A percentile compares a stretch with the other conserved stretches of the same genome.
Conservation (phyloP, 2,329 filamentous ascomycete genomes). For the Aschersonia sp. region DNA sequence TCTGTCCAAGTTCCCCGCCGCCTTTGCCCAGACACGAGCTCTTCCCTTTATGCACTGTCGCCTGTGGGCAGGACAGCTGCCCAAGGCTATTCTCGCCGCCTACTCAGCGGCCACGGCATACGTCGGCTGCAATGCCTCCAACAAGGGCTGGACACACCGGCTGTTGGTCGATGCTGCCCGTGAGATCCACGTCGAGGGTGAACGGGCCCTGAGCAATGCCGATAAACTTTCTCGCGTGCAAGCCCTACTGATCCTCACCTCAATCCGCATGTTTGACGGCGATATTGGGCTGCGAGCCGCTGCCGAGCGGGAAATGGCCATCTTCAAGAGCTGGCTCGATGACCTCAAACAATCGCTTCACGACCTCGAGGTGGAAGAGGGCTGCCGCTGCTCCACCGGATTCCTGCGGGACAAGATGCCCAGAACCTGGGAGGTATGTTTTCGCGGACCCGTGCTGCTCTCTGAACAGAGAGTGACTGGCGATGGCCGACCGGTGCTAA, state of each 20-base stretch:
- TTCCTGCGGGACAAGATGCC: conserved; percentile 16
- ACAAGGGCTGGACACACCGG: conserved; percentile 23
- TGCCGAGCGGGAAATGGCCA: conserved; percentile 22
- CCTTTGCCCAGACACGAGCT: conserved; percentile 19
- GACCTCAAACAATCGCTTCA: conserved; percentile 18
- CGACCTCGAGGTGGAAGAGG: conserved; percentile 17
- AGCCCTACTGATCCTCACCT: conserved; percentile 25
- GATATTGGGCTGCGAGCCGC: conserved; percentile 24
- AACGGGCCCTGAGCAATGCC: conserved; percentile 13
- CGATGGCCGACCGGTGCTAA: neutral
- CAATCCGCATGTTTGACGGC: conserved; percentile 28
- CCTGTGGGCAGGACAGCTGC: conserved; percentile 24
- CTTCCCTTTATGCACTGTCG: conserved; percentile 28
- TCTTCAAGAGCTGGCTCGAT: conserved; percentile 21
- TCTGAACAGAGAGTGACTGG: too few species aligned
- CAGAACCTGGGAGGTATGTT: conserved; percentile 25
- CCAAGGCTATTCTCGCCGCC: conserved; percentile 22
- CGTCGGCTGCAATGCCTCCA: conserved; percentile 19
- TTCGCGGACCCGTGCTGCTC: too few species aligned
- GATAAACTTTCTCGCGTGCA: conserved; percentile 29
- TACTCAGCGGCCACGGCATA: conserved; percentile 26
- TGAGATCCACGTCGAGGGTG: conserved; percentile 20
- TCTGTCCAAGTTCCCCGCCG: conserved; percentile 17
- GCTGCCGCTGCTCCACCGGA: conserved; percentile 4
- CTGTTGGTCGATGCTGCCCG: conserved; percentile 21